Conservation (phyloP, 148 eudicot genomes). For the Silene uniflora region DNA sequence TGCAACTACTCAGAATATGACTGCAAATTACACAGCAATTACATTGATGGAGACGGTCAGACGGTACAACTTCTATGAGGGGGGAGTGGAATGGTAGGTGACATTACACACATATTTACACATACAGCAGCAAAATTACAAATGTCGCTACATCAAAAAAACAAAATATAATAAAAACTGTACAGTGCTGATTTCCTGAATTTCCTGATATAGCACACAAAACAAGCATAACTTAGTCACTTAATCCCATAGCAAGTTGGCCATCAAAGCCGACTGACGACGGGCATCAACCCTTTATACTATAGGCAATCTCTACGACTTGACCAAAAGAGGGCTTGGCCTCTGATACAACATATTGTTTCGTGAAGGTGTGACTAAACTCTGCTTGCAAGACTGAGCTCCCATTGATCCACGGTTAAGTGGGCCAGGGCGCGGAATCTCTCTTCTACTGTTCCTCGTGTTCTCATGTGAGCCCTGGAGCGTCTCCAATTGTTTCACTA, state of each 20-base stretch:
- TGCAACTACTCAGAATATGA: no score
- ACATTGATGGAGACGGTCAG: no score
- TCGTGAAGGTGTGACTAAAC: neutral
- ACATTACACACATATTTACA: neutral
- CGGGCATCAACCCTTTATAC: no score
- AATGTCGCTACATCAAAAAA: neutral
- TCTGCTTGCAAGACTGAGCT: conserved; percentile 21
- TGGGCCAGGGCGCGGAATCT: conserved; percentile 5
- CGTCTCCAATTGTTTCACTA: conserved; percentile 37
- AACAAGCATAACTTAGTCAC: conserved; percentile 6
- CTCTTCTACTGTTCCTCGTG: conserved; percentile 9
- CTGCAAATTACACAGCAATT: no score
- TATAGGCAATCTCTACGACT: conserved; percentile 16
- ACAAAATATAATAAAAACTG: conserved; percentile 4
- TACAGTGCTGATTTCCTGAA: conserved; percentile 12
- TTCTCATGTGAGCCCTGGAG: conserved; percentile 25
- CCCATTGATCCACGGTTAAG: conserved; percentile 13
- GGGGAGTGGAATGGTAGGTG: neutral
- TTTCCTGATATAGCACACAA: neutral
- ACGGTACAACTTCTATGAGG: neutral
- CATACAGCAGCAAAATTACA: neutral
- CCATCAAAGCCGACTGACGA: neutral
- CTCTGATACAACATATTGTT: conserved; percentile 1
- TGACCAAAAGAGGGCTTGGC: conserved; percentile 23
- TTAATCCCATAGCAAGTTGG: neutral